Percentiles rank a stretch among this genome's conserved stretches.
phyloP scores from a whole-genome alignment of 2,329 filamentous ascomycete genomes.

The Colletotrichum magnum region DNA sequence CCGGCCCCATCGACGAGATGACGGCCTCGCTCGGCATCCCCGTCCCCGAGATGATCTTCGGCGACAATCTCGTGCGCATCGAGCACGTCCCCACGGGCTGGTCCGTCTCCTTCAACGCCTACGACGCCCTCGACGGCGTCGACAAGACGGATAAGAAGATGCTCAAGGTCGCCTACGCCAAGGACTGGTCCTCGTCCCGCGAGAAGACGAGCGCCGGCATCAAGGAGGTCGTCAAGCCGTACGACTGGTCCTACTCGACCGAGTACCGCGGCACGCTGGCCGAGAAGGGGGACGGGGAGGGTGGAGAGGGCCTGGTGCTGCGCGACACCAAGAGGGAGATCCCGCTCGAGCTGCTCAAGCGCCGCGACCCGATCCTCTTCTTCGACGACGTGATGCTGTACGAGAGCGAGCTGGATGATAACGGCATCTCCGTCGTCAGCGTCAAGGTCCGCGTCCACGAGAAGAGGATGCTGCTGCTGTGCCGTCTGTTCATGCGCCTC shows the following conservation, averaged over 20 bases:
- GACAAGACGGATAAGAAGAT: slow-evolving; percentile 94
- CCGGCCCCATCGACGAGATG: slow-evolving; percentile 90
- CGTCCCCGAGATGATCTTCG: slow-evolving; percentile 99
- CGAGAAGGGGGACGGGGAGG: not conserved
- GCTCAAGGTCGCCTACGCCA: slow-evolving; percentile 93
- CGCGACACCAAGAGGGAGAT: slow-evolving; percentile 64
- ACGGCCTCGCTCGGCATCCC: slow-evolving; percentile 84
- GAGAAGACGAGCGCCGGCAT: slow-evolving; percentile 89
- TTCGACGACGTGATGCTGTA: slow-evolving; percentile 97
- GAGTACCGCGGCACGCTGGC: slow-evolving; percentile 82
- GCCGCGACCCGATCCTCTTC: slow-evolving; percentile 94
- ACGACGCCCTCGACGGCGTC: slow-evolving; percentile 88
- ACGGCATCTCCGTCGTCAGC: slow-evolving; percentile 91
- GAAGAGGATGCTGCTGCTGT: slow-evolving; percentile 85
- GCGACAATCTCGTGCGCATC: slow-evolving; percentile 88
- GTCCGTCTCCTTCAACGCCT: slow-evolving; percentile 85
- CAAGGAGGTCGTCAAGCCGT: slow-evolving; percentile 93
- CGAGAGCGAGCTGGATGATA: slow-evolving; percentile 98
- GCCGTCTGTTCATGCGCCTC: slow-evolving; percentile 91
- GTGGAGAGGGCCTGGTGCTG: not conserved
- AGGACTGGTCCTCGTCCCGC: slow-evolving; percentile 79
- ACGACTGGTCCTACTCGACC: slow-evolving; percentile 98
- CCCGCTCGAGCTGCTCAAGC: slow-evolving; percentile 87
- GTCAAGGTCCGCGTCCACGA: slow-evolving; percentile 96
- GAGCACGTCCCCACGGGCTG: slow-evolving; percentile 82